Evolutionary conservation across 2,329 filamentous ascomycete species (phyloP), one percentile per base, ranked within the genome.

Genomic region (Hypoxylon sp.): DNA sequence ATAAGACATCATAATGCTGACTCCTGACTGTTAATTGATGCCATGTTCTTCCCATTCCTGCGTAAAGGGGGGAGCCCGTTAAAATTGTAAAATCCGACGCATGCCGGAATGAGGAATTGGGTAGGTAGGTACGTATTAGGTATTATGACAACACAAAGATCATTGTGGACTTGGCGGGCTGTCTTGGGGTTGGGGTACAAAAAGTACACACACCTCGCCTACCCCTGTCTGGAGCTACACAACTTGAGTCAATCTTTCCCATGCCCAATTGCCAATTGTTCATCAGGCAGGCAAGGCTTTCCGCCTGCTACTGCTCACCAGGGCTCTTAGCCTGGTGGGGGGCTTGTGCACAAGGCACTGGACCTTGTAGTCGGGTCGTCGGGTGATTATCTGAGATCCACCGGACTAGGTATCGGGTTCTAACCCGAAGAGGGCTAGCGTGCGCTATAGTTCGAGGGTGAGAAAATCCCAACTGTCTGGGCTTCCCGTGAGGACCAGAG

Each of bases 351-450:
- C 52, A 55, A 41, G 53, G 36, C 38, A 45, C 30, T 51, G 19
- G 43, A 62, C 68, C 68, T 52, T 51, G 53, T 38, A 14, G 58
- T 59, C 65, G 65, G 65, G 57, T 65, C 51, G 61, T 68, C 68
- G 68, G 68, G 65, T 68, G 65, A 63, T 68, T 65, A 65, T 61
- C 62, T 60, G 6, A 68, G 65, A 68, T 70, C 65, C 65, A 65
- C 65, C 43, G 43, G 46, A 57, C 32, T 41, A 58, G 57, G 52
- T 67, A 69, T 57, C 65, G 66, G n/a, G 23, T 11, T 3, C 56
- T 67, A 64, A 25, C 23, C 50, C 11, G 1, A 9, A 55, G 59
- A 4, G 2, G 25, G 52, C 11, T 64, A 64, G 63, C 19, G 32
- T 13, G 9, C 13, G 19, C 28, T 38, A 30, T 58, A 57, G 52